These are phyloP conservation scores for Carex arenaria DNA, from an alignment of 202 grass and related monocot species.

Conservation along the genomic window DNA sequence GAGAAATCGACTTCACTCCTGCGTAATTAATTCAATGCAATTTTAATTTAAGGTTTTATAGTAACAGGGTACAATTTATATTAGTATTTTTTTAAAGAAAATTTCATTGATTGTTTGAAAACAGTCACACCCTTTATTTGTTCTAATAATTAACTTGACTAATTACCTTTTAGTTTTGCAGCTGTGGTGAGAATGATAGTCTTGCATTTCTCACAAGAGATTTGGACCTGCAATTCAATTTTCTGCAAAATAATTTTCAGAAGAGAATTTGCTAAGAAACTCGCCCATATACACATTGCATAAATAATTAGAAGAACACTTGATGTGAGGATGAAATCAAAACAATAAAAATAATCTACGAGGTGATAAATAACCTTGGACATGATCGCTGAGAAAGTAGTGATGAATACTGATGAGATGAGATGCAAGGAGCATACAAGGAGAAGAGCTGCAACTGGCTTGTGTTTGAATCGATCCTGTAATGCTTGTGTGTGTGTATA, in stretches of 20 bases:
- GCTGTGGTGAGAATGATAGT: constrained; percentile 31
- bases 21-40: background rate
- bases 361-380: too few relatives aligned
- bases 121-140: background rate
- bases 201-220: constrained; percentile 43
- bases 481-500: background rate
- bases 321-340: too few relatives aligned
- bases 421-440: too few relatives aligned
- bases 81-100: background rate
- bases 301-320: too few relatives aligned
- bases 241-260: constrained; percentile 31
- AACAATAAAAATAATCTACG: too few relatives aligned
- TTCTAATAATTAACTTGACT: background rate
- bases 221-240: constrained; percentile 62
- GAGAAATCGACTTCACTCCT: constrained; percentile 59
- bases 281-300: too few relatives aligned
- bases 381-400: too few relatives aligned
- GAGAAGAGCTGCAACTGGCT: too few relatives aligned
- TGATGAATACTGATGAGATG: too few relatives aligned
- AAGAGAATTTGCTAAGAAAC: too few relatives aligned
- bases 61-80: too few relatives aligned
- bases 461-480: background rate
- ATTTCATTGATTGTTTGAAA: background rate
- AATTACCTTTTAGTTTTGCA: constrained; percentile 40
- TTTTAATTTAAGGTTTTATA: background rate